These are phyloP conservation scores for Beauveria rudraprayagi DNA, from an alignment of 2,329 filamentous ascomycete species.

Conservation along the genomic window DNA sequence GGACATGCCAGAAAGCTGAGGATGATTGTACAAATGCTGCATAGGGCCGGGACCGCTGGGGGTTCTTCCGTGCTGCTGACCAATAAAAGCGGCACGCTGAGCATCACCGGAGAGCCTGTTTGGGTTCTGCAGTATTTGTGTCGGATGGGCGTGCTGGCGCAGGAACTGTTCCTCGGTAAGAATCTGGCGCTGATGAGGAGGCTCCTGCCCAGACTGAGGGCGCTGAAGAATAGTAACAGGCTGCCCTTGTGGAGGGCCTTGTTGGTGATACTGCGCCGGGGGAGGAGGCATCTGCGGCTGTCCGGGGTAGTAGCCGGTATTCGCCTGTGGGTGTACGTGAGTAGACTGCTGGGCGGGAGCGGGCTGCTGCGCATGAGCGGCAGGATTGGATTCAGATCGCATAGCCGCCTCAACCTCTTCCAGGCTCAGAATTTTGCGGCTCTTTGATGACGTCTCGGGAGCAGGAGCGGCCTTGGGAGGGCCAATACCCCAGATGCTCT, in stretches of 20 bases:
- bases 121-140: slow-evolving; percentile 74
- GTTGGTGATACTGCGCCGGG: slow-evolving; percentile 24
- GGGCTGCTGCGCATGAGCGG: slow-evolving; percentile 14
- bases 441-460: slow-evolving; percentile 19
- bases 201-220: slow-evolving; percentile 36
- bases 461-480: slow-evolving; percentile 37
- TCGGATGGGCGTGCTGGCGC: slow-evolving; percentile 47
- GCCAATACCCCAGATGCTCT: slow-evolving; percentile 81
- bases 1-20: slow-evolving; percentile 58
- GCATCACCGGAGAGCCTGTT: slow-evolving; percentile 52
- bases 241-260: slow-evolving; percentile 33
- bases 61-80: slow-evolving; percentile 36
- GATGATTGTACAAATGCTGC: slow-evolving; percentile 27
- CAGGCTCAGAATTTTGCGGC: slow-evolving; percentile 83
- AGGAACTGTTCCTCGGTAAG: slow-evolving; percentile 22
- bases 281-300: slow-evolving; percentile 13
- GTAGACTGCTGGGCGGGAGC: background rate
- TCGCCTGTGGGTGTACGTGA: background rate
- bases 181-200: slow-evolving; percentile 24
- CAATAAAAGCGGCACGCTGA: slow-evolving; percentile 25
- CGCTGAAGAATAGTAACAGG: slow-evolving; percentile 50
- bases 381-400: slow-evolving; percentile 58
- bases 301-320: slow-evolving; percentile 12
- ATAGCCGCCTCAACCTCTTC: slow-evolving; percentile 96
- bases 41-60: slow-evolving; percentile 40